phyloP scores from a whole-genome alignment of 108 stramenopile genomes.

The Nannochloropsis salina region DNA sequence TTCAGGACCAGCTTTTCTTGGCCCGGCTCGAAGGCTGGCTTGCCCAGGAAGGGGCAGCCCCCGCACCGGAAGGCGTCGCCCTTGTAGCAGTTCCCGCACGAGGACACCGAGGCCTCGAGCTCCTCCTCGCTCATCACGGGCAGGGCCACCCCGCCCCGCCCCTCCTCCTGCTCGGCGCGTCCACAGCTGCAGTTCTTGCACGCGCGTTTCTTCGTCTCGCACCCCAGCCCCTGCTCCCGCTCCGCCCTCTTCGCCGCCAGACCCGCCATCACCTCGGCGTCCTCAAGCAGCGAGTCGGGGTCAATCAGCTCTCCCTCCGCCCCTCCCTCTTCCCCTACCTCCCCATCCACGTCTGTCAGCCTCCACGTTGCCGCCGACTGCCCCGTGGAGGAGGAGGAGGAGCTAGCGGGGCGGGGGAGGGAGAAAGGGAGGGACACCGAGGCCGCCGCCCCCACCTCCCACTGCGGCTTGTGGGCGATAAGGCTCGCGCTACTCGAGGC shows the following conservation, averaged over 20 bases:
- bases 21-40: constrained; percentile 85
- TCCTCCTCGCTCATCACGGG: not conserved
- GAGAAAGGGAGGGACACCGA: not conserved
- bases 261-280: constrained; percentile 2
- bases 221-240: not conserved
- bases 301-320: not conserved
- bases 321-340: not conserved
- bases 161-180: constrained; percentile 59
- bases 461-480: not conserved
- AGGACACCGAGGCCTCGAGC: constrained; percentile 31
- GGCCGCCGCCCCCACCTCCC: not conserved
- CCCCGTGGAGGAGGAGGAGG: not conserved
- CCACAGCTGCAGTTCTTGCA: constrained; percentile 94
- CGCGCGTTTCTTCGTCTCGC: constrained; percentile 54
- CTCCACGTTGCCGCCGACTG: not conserved
- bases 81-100: constrained; percentile 84
- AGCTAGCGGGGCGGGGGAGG: not conserved
- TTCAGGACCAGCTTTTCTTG: constrained; percentile 81
- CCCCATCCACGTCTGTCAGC: constrained; percentile 2
- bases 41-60: constrained; percentile 81
- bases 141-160: not conserved
- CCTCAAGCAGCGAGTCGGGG: not conserved
- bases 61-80: constrained; percentile 97
- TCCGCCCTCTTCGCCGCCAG: not conserved
- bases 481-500: not conserved